phyloP scores from a whole-genome alignment of 2,329 filamentous ascomycete genomes.

The Beauveria sp. region DNA sequence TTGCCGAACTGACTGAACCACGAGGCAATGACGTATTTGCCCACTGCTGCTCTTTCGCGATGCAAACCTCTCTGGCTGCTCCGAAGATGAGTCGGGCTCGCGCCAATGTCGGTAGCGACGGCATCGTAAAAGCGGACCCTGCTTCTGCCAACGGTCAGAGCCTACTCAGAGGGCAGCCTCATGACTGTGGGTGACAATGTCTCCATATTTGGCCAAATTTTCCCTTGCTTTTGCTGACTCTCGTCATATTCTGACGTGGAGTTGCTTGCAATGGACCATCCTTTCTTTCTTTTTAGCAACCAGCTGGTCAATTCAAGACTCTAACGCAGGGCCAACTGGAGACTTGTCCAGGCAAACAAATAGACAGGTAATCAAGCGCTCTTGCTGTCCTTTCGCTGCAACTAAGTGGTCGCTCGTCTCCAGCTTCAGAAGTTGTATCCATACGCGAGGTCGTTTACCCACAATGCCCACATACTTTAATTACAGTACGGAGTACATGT shows the following conservation, averaged over 20 bases:
- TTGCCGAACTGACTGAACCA: background rate
- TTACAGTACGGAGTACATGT: constrained; percentile 1
- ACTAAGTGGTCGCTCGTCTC: background rate
- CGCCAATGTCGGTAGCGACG: constrained; percentile 10
- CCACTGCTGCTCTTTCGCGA: background rate
- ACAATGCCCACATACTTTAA: constrained; percentile 6
- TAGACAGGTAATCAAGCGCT: background rate
- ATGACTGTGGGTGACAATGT: background rate
- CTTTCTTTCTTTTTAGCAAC: background rate
- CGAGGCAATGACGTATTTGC: constrained; percentile 5
- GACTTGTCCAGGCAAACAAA: background rate
- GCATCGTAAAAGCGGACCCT: constrained; percentile 8
- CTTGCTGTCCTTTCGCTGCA: background rate
- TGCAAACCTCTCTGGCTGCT: background rate
- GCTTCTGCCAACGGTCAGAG: constrained; percentile 1
- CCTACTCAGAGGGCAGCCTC: background rate
- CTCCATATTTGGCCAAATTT: constrained; percentile 9
- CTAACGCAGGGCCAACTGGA: background rate
- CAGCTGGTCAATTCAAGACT: background rate
- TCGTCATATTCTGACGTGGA: background rate
- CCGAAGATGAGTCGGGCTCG: constrained; percentile 6
- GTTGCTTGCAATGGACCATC: background rate
- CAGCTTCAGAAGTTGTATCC: background rate
- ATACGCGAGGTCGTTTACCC: background rate
- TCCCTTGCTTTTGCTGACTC: background rate